Evolutionary conservation across 345 rosid genomes (phyloP), one percentile per base, ranked within the genome.

Genomic region (Populus ilicifolia): DNA sequence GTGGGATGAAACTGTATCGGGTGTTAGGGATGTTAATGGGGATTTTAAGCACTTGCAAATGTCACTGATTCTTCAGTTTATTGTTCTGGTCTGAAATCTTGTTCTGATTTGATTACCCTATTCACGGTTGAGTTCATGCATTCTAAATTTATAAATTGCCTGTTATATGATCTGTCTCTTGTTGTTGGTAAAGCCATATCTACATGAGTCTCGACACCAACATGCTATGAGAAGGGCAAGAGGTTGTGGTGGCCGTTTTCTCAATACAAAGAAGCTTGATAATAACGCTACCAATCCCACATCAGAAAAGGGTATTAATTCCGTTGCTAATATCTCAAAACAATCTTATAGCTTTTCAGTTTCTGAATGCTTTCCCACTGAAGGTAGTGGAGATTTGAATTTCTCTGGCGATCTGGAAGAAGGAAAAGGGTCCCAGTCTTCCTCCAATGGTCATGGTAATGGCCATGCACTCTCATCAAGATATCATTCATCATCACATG

Each of bases 171-270:
- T 33, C 0, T 20, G 41, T 81, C 1, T 33, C 27, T 77, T 78
- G 68, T 54, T 36, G 48, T 74, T 69, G 78, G 61, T 56, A 67
- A 82, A 90, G 94, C 94, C 94, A 33, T 91, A 91, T 83, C 94
- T 91, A 73, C 94, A 91, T 9, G 94, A 91, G 81, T 91, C 94
- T 14, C 87, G 94, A n/a, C 94, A 91, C 81, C 87, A 44, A 70
- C 94, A 91, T 80, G 94, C 94, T 8, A 81, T 91, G 93, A 87
- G 87, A 80, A 88, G 94, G 80, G 88, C 89, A 20, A 87, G 94
- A 79, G 93, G 94, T 11, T 82, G 88, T 44, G 94, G 94, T 46
- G 94, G 94, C 41, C 94, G 94, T 50, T 91, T 91, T 68, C 85
- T 88, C 20, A 88, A 85, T 73, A 82, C 84, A 18, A 90, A 90